Evolutionary conservation across 495 filamentous ascomycete genomes (phyloP).

Genomic region (Tuber aestivum): DNA sequence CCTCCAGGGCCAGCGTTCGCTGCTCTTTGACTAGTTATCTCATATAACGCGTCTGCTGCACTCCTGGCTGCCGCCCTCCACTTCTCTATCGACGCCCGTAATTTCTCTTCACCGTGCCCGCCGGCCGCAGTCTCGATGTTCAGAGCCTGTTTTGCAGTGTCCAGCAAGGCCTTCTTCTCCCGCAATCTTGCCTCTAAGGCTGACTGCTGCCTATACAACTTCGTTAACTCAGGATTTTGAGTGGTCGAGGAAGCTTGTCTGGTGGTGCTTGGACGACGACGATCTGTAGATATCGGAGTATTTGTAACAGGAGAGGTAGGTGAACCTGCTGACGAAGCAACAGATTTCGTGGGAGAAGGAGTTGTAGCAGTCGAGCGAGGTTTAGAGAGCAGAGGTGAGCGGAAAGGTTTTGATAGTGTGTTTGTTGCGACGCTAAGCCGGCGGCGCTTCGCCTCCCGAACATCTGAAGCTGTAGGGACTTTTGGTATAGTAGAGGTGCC

Average conservation of each 20-base stretch:
- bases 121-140: slow-evolving; percentile 33
- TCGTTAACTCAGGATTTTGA: slow-evolving; percentile 31
- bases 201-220: slow-evolving; percentile 34
- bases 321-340: slow-evolving; percentile 8
- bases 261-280: neutral
- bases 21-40: slow-evolving; percentile 38
- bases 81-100: slow-evolving; percentile 46
- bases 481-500: neutral
- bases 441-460: slow-evolving; percentile 29
- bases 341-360: slow-evolving; percentile 5
- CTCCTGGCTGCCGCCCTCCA: slow-evolving; percentile 40
- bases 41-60: slow-evolving; percentile 40
- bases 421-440: slow-evolving; percentile 30
- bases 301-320: neutral
- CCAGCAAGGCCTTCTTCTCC: slow-evolving; percentile 26
- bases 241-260: neutral
- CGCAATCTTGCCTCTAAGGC: slow-evolving; percentile 24
- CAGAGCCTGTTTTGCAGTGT: slow-evolving; percentile 37
- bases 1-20: slow-evolving; percentile 37
- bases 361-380: slow-evolving; percentile 5
- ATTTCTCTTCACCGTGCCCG: slow-evolving; percentile 31
- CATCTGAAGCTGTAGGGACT: neutral
- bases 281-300: neutral
- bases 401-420: slow-evolving; percentile 35
- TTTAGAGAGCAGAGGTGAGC: slow-evolving; percentile 34